Evolutionary conservation across 2,329 filamentous ascomycete genomes (phyloP).

Genomic region (Aspergillus sergii): DNA sequence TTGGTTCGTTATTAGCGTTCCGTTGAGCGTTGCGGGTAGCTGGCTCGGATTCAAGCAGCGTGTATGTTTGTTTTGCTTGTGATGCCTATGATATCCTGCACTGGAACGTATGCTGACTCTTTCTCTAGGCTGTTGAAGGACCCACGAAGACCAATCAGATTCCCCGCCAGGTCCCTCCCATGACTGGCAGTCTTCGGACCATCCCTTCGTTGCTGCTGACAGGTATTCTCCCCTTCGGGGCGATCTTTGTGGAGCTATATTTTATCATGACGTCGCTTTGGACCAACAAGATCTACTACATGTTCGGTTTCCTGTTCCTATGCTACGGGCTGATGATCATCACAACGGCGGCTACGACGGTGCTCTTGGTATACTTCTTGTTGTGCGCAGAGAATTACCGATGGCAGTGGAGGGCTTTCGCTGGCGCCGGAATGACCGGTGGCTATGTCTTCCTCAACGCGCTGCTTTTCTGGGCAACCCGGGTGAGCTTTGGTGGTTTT

Average conservation of each 20-base stretch:
- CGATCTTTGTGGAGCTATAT: slow-evolving; percentile 97
- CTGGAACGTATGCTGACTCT: slow-evolving; percentile 12
- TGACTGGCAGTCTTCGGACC: slow-evolving; percentile 78
- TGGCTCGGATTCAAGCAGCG: slow-evolving; percentile 87
- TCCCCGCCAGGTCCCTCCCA: slow-evolving; percentile 89
- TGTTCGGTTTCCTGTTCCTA: slow-evolving; percentile 98
- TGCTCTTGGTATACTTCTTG: slow-evolving; percentile 94
- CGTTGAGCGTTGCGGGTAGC: slow-evolving; percentile 83
- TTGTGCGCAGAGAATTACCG: slow-evolving; percentile 97
- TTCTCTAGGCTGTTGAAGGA: slow-evolving; percentile 62
- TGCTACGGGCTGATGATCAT: slow-evolving; percentile 98
- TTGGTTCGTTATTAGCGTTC: slow-evolving; percentile 96
- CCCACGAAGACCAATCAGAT: slow-evolving; percentile 98
- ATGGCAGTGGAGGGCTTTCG: slow-evolving; percentile 97
- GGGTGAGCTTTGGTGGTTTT: slow-evolving; percentile 80
- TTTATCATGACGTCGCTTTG: slow-evolving; percentile 99
- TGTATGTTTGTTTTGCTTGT: slow-evolving; percentile 33
- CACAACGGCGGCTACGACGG: slow-evolving; percentile 87
- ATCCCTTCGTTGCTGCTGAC: slow-evolving; percentile 90
- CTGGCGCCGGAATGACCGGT: slow-evolving; percentile 86
- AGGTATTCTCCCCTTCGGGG: slow-evolving; percentile 89
- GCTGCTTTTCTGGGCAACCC: slow-evolving; percentile 85
- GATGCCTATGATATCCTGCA: not conserved
- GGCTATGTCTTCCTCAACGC: slow-evolving; percentile 91
- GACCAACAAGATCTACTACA: slow-evolving; percentile 99